Percentiles rank a stretch among this genome's conserved stretches.
Evolutionary conservation across 2,329 filamentous ascomycete species (phyloP).

Genomic region (Karstenula rhodostoma): DNA sequence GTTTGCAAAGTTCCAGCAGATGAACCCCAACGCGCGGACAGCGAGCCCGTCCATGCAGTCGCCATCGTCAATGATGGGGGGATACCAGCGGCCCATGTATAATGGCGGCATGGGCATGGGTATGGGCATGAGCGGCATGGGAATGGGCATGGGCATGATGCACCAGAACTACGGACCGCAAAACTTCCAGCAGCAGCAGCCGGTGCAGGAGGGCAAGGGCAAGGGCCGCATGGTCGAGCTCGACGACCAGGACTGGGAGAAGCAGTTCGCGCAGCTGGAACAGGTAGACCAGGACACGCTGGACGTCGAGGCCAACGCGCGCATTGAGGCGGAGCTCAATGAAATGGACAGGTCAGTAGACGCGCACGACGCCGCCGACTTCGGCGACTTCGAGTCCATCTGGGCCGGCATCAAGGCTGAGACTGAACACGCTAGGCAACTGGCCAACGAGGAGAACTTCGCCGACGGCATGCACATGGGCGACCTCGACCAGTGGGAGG

Average conservation of each 20-base stretch:
- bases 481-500: slow-evolving; percentile 82
- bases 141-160: slow-evolving; percentile 52
- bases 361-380: slow-evolving; percentile 67
- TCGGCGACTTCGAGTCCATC: slow-evolving; percentile 92
- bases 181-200: slow-evolving; percentile 57
- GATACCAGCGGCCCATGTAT: slow-evolving; percentile 64
- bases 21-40: slow-evolving; percentile 64
- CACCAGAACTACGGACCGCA: slow-evolving; percentile 53
- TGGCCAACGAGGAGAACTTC: slow-evolving; percentile 72
- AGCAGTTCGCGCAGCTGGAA: slow-evolving; percentile 91
- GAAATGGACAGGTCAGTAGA: slow-evolving; percentile 86
- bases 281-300: slow-evolving; percentile 66
- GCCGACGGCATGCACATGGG: slow-evolving; percentile 69
- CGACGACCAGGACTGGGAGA: slow-evolving; percentile 93
- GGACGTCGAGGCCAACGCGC: slow-evolving; percentile 72
- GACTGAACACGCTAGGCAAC: slow-evolving; percentile 72
- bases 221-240: slow-evolving; percentile 86
- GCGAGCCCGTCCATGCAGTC: slow-evolving; percentile 64
- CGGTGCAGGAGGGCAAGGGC: slow-evolving; percentile 72
- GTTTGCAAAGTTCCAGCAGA: slow-evolving; percentile 83
- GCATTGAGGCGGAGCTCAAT: slow-evolving; percentile 86
- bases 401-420: slow-evolving; percentile 85
- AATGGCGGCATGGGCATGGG: slow-evolving; percentile 61
- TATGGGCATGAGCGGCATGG: slow-evolving; percentile 56
- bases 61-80: slow-evolving; percentile 55